Evolutionary conservation across 2,329 filamentous ascomycete species (phyloP).

Genomic region (Trichoderma breve): DNA sequence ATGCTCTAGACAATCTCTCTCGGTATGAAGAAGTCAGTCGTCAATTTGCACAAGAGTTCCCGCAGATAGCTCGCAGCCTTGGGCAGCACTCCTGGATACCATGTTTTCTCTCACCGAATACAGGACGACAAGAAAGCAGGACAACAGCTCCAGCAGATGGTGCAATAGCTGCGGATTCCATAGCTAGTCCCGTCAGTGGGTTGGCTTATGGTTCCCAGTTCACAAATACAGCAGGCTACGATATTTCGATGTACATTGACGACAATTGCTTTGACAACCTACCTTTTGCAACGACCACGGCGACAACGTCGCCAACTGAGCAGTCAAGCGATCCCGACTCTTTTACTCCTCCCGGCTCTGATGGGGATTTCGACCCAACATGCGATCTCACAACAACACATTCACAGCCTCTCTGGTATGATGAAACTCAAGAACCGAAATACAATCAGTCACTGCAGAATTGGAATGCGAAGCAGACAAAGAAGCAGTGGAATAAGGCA

Average conservation of each 20-base stretch:
- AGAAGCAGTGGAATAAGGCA: neutral
- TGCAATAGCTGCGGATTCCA: neutral
- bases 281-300: neutral
- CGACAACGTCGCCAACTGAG: neutral
- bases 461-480: neutral
- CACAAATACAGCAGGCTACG: neutral
- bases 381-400: neutral
- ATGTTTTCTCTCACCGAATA: neutral
- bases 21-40: constrained; percentile 3
- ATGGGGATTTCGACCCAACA: neutral
- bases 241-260: neutral
- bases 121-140: neutral
- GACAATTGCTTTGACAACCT: neutral
- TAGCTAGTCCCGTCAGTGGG: neutral
- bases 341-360: neutral
- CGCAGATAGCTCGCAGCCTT: neutral
- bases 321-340: neutral
- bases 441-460: neutral
- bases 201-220: neutral
- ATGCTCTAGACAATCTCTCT: neutral
- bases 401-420: neutral
- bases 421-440: neutral
- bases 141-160: neutral
- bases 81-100: neutral
- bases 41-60: neutral